These are phyloP conservation scores for Guyanaporus albipodus DNA, from an alignment of 768 basidiomycete genomes.

Conservation along the genomic window DNA sequence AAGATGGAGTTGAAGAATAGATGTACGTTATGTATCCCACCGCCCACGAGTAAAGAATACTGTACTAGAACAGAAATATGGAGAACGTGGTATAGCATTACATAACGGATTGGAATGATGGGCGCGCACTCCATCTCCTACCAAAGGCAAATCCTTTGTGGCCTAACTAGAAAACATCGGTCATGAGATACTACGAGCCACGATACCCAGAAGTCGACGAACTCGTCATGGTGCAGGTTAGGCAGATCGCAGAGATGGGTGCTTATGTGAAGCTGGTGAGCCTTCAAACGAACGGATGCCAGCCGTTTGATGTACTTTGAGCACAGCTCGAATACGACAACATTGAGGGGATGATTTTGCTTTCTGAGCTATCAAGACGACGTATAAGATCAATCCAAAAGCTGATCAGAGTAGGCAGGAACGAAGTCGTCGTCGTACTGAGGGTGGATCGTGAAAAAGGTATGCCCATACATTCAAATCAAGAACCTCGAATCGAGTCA, in stretches of 20 bases:
- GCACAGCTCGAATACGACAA: slow-evolving; percentile 96
- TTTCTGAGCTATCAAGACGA: slow-evolving; percentile 95
- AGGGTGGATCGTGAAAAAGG: slow-evolving; percentile 99
- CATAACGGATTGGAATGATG: neutral
- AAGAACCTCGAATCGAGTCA: neutral
- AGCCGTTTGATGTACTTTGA: neutral
- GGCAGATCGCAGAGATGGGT: slow-evolving; percentile 99
- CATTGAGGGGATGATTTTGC: slow-evolving; percentile 98
- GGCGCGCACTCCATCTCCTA: neutral
- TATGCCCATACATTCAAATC: slow-evolving; percentile 29
- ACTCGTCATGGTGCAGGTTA: slow-evolving; percentile 99
- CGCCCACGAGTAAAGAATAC: no score
- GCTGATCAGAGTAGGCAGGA: slow-evolving; percentile 93
- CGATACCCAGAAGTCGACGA: slow-evolving; percentile 96
- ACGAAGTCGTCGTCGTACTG: slow-evolving; percentile 97
- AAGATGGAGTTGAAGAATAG: slow-evolving; percentile 15
- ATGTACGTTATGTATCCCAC: neutral
- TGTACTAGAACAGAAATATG: neutral
- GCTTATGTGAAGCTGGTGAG: slow-evolving; percentile 96
- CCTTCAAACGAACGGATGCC: neutral
- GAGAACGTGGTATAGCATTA: slow-evolving; percentile 9
- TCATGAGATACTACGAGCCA: slow-evolving; percentile 91
- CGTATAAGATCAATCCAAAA: slow-evolving; percentile 98
- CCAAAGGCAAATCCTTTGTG: neutral
- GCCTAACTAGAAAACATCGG: neutral